Evolutionary conservation across 2,329 filamentous ascomycete species (phyloP).

Genomic region (Monilinia aucupariae): DNA sequence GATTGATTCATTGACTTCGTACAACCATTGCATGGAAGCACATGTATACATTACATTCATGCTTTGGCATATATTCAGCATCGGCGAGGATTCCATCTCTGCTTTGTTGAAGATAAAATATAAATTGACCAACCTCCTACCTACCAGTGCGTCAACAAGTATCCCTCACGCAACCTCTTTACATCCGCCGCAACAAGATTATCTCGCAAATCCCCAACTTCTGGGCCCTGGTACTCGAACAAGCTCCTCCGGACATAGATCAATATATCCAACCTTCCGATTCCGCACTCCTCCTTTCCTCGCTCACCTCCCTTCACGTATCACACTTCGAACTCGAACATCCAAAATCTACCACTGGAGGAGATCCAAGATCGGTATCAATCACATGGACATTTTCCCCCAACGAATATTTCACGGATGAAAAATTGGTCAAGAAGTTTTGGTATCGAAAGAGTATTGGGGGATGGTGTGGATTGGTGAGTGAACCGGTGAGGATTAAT

Average conservation of each 20-base stretch:
- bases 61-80: neutral
- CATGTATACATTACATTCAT: neutral
- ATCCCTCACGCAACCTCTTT: conserved; percentile 62
- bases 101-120: neutral
- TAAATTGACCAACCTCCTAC: neutral
- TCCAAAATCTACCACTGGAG: conserved; percentile 41
- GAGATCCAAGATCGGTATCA: conserved; percentile 74
- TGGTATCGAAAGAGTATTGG: conserved; percentile 66
- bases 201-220: conserved; percentile 75
- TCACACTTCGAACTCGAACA: conserved; percentile 72
- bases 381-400: conserved; percentile 73
- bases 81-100: neutral
- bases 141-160: conserved; percentile 65
- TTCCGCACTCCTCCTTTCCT: conserved; percentile 62
- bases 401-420: conserved; percentile 79
- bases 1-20: neutral
- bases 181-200: conserved; percentile 66
- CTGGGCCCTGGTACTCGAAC: conserved; percentile 91
- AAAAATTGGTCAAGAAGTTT: conserved; percentile 82
- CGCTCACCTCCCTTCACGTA: conserved; percentile 65
- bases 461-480: conserved; percentile 72
- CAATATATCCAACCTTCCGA: conserved; percentile 81
- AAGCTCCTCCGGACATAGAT: conserved; percentile 79
- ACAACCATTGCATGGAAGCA: neutral
- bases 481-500: conserved; percentile 79